Conservation (phyloP, 2,329 filamentous ascomycete genomes). For the Trichoderma asperellum region DNA sequence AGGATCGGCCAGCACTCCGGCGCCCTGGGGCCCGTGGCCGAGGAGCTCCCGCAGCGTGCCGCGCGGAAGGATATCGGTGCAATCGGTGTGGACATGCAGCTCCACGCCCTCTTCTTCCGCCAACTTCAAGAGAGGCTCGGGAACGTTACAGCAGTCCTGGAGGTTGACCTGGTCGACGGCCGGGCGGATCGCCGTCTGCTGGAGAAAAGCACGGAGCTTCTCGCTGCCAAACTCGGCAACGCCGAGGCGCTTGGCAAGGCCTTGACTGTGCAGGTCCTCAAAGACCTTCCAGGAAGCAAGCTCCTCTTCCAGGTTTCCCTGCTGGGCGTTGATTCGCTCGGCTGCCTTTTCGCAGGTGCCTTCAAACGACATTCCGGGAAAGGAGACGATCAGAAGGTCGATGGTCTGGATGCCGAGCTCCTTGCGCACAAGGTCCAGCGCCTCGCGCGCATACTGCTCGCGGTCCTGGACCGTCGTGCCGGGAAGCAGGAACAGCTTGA, state of each 20-base stretch:
- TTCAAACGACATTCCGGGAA: conserved; percentile 91
- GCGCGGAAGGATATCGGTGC: conserved; percentile 83
- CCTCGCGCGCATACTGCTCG: conserved; percentile 72
- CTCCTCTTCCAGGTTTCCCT: conserved; percentile 70
- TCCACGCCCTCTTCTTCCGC: conserved; percentile 85
- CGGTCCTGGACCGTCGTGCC: conserved; percentile 67
- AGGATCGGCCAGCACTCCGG: conserved; percentile 71
- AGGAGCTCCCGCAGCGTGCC: conserved; percentile 85
- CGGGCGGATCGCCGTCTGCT: conserved; percentile 71
- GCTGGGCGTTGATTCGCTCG: conserved; percentile 62
- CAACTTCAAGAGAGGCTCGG: conserved; percentile 80
- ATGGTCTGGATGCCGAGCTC: conserved; percentile 76
- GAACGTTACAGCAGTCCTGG: conserved; percentile 93
- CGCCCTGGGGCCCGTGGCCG: conserved; percentile 71
- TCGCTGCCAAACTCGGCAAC: conserved; percentile 90
- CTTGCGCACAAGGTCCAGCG: conserved; percentile 76
- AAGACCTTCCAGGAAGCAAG: conserved; percentile 71
- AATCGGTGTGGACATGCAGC: conserved; percentile 90
- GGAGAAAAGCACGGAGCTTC: conserved; percentile 77
- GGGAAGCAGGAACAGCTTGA: conserved; percentile 92
- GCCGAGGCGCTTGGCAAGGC: conserved; percentile 75
- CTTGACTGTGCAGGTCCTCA: conserved; percentile 72
- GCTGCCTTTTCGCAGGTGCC: conserved; percentile 85
- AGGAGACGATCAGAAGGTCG: conserved; percentile 89
- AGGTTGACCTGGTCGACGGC: conserved; percentile 95